These are phyloP conservation scores for Diaporthe amygdali DNA, from an alignment of 2,329 filamentous ascomycete species.

Conservation along the genomic window DNA sequence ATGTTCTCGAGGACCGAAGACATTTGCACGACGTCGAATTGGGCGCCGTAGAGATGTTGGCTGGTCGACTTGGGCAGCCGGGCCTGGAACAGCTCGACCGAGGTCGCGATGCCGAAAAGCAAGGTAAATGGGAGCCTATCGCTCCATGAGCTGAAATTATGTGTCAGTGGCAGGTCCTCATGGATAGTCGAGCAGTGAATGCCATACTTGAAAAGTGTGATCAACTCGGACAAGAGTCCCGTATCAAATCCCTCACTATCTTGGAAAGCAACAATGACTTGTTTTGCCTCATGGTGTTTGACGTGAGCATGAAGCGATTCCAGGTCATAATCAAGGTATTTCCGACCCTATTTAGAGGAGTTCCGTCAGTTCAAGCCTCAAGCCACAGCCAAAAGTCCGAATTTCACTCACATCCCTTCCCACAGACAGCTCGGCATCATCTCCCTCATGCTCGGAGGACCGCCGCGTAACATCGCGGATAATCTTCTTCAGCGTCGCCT, in stretches of 20 bases:
- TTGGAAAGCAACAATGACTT: conserved; percentile 76
- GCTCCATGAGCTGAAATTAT: conserved; percentile 61
- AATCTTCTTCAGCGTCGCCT: conserved; percentile 73
- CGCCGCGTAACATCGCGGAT: conserved; percentile 68
- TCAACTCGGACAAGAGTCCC: conserved; percentile 71
- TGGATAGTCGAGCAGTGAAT: too few relatives aligned
- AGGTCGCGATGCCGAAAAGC: conserved; percentile 82
- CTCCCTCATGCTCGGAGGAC: conserved; percentile 58
- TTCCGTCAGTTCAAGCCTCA: neutral
- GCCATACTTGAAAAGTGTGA: conserved; percentile 69
- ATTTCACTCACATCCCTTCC: conserved; percentile 51
- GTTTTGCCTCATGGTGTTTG: conserved; percentile 55
- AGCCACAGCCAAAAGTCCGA: too few relatives aligned
- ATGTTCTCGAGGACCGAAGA: conserved; percentile 74
- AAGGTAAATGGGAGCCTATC: conserved; percentile 79
- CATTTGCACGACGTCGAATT: conserved; percentile 80
- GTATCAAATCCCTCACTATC: conserved; percentile 85
- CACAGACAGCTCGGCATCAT: conserved; percentile 50
- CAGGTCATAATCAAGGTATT: conserved; percentile 79
- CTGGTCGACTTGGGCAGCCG: conserved; percentile 73
- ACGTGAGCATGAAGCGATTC: conserved; percentile 70
- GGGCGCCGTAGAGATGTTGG: conserved; percentile 69
- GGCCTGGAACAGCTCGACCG: conserved; percentile 79
- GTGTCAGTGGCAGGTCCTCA: conserved; percentile 35
- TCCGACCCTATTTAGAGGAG: conserved; percentile 54